Evolutionary conservation across 495 filamentous ascomycete species (phyloP).

Genomic region (Xanthoparmelia taractica): DNA sequence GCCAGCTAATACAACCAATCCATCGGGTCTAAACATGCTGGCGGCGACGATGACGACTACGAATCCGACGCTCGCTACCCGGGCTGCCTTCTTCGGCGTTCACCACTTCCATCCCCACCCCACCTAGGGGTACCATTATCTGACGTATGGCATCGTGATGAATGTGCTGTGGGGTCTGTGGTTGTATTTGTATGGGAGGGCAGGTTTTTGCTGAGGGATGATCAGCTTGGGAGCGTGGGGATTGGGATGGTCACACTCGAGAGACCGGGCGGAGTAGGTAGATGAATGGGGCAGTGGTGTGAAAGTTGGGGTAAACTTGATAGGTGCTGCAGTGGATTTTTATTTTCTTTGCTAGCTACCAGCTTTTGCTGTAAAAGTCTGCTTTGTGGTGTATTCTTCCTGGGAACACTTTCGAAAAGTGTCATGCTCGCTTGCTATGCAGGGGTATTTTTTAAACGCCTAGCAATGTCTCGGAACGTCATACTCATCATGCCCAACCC

Average conservation of each 20-base stretch:
- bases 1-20: too few relatives aligned
- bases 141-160: constrained; percentile 2
- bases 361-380: background rate
- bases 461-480: background rate
- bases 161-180: constrained; percentile 6
- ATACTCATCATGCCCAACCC: background rate
- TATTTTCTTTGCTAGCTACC: background rate
- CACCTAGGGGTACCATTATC: background rate
- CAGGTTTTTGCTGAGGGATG: background rate
- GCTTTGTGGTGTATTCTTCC: too few relatives aligned
- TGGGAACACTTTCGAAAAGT: background rate
- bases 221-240: constrained; percentile 1
- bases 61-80: too few relatives aligned
- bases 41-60: too few relatives aligned
- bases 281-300: background rate
- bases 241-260: background rate
- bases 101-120: too few relatives aligned
- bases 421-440: background rate
- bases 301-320: background rate
- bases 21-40: too few relatives aligned
- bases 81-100: too few relatives aligned
- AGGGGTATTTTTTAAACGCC: background rate
- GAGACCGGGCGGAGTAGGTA: background rate
- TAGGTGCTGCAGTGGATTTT: background rate
- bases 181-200: constrained; percentile 2